These are phyloP conservation scores for Lepidium aucheri DNA, from an alignment of 345 rosid species.

Conservation along the genomic window DNA sequence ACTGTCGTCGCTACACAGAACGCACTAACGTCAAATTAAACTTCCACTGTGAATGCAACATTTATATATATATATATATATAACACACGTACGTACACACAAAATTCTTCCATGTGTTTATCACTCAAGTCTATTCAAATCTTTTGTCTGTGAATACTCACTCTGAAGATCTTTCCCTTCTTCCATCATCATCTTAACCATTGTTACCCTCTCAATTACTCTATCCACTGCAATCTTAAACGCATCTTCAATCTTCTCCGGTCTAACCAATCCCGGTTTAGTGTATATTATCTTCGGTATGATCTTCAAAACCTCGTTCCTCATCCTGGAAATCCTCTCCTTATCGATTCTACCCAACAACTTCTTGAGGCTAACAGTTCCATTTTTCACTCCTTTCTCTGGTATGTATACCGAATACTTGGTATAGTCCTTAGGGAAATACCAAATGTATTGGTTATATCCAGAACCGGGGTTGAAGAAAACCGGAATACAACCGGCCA, in stretches of 20 bases:
- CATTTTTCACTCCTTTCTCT: conserved; percentile 7
- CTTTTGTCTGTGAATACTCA: conserved; percentile 20
- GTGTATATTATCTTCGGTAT: conserved; percentile 51
- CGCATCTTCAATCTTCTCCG: conserved; percentile 35
- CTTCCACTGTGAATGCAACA: too few relatives aligned
- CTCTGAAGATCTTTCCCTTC: conserved; percentile 12
- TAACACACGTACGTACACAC: too few relatives aligned
- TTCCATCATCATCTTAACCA: conserved; percentile 17
- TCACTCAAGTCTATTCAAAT: conserved; percentile 10
- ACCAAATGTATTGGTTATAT: conserved; percentile 51
- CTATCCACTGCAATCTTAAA: conserved; percentile 39
- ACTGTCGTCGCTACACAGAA: too few relatives aligned
- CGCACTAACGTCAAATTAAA: too few relatives aligned
- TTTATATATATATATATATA: too few relatives aligned
- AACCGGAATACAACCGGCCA: conserved; percentile 62
- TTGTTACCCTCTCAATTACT: conserved; percentile 31
- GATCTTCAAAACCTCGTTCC: conserved; percentile 36
- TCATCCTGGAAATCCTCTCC: conserved; percentile 27
- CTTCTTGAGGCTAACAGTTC: conserved; percentile 18
- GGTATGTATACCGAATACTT: conserved; percentile 46
- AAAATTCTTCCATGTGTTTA: too few relatives aligned
- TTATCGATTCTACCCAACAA: conserved; percentile 16
- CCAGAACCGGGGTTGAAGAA: conserved; percentile 51
- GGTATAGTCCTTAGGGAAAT: conserved; percentile 38
- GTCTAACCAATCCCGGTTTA: conserved; percentile 26